A percentile compares a stretch with the other conserved stretches of the same genome.
Conservation (phyloP, 331 rosid species). For the Spiraea crenata region DNA sequence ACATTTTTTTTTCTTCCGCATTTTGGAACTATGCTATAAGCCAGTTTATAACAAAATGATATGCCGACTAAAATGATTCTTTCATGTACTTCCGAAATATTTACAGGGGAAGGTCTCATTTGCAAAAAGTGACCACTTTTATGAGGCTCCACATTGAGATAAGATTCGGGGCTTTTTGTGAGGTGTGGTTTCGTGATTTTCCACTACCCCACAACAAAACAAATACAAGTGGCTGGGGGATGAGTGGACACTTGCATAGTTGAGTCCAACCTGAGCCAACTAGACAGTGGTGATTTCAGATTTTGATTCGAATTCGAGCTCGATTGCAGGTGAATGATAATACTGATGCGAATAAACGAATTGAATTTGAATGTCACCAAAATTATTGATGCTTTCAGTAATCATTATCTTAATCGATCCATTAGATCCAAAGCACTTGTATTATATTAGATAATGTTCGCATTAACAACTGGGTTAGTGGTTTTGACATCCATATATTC, state of each 20-base stretch:
- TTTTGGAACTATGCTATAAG: no score
- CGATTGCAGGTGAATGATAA: no score
- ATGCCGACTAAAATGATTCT: no score
- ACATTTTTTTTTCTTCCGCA: no score
- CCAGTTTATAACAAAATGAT: no score
- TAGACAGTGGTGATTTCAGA: background rate
- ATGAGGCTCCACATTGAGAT: background rate
- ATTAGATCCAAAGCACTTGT: background rate
- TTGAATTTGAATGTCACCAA: background rate
- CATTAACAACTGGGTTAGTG: conserved; percentile 9
- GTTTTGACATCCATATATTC: conserved; percentile 1
- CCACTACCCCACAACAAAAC: background rate
- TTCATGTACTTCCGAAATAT: no score
- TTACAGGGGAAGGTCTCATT: background rate
- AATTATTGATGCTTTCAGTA: conserved; percentile 8
- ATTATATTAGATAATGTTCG: background rate
- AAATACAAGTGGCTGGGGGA: background rate
- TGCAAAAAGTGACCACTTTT: background rate
- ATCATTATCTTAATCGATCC: conserved; percentile 10
- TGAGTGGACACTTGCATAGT: background rate
- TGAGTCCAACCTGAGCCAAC: background rate
- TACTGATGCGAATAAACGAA: background rate
- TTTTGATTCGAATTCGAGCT: no score
- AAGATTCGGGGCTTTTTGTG: conserved; percentile 9
- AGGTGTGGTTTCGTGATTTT: background rate